phyloP scores from a whole-genome alignment of 208 protist species.

The Crithidia acanthocephali region DNA sequence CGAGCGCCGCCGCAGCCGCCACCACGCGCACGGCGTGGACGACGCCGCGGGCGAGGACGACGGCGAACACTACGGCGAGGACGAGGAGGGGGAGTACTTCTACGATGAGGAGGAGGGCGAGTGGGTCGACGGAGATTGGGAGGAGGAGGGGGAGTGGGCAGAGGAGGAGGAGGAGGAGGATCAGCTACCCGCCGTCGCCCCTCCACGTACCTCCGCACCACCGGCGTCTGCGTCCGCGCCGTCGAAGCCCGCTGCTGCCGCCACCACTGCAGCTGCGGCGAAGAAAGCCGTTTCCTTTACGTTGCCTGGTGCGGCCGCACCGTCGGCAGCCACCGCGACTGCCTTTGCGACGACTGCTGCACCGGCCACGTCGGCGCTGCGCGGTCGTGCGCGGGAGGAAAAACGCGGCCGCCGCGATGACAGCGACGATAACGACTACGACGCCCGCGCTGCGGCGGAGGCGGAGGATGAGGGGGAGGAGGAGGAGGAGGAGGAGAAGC shows the following conservation, averaged over 20 bases:
- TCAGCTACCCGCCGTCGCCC: not conserved
- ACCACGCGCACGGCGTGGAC: not conserved
- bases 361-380: not conserved
- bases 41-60: slow-evolving; percentile 26
- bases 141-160: slow-evolving; percentile 29
- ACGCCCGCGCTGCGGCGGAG: not conserved
- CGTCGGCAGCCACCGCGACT: not conserved
- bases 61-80: slow-evolving; percentile 10
- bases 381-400: not conserved
- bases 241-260: not conserved
- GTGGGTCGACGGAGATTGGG: slow-evolving; percentile 21
- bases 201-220: not conserved
- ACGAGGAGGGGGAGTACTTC: slow-evolving; percentile 21
- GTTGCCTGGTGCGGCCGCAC: not conserved
- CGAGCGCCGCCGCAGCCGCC: slow-evolving; percentile 8
- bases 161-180: slow-evolving; percentile 15
- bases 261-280: slow-evolving; percentile 1
- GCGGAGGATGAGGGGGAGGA: slow-evolving; percentile 37
- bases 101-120: slow-evolving; percentile 23
- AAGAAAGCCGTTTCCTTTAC: slow-evolving; percentile 6
- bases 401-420: slow-evolving; percentile 12
- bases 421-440: not conserved
- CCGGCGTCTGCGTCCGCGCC: no score
- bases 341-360: not conserved
- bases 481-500: slow-evolving; percentile 60